Percentiles rank a stretch among this genome's conserved stretches.
Conservation (phyloP, 306 rosid species). For the Vigna hirtella region DNA sequence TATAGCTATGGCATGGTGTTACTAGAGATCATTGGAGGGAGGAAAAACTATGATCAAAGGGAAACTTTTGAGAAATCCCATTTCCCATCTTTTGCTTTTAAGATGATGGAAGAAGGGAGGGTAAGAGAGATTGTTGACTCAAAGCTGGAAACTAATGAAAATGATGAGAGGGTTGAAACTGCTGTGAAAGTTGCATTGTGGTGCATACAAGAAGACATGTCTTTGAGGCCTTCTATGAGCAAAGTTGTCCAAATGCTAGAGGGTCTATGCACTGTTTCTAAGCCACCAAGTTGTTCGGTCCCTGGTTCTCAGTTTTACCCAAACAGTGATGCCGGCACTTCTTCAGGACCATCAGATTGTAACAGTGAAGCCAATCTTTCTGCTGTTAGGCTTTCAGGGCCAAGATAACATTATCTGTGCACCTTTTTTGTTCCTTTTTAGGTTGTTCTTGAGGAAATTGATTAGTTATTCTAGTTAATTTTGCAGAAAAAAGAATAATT, state of each 20-base stretch:
- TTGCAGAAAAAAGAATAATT: background rate
- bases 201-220: constrained; percentile 49
- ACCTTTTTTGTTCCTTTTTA: background rate
- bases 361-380: constrained; percentile 12
- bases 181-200: constrained; percentile 44
- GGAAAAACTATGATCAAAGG: constrained; percentile 37
- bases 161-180: constrained; percentile 36
- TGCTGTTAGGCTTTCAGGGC: constrained; percentile 45
- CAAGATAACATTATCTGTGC: constrained; percentile 31
- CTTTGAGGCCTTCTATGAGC: constrained; percentile 43
- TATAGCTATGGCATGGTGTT: constrained; percentile 47
- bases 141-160: constrained; percentile 31
- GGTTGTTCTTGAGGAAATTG: background rate
- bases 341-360: constrained; percentile 40
- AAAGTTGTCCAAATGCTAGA: constrained; percentile 50
- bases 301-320: constrained; percentile 27
- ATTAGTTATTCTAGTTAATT: background rate
- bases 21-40: constrained; percentile 50
- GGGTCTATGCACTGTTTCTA: constrained; percentile 44
- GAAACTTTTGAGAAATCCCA: constrained; percentile 35
- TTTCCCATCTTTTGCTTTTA: constrained; percentile 45
- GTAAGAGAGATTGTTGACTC: constrained; percentile 41
- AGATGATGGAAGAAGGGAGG: constrained; percentile 48
- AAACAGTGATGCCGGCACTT: constrained; percentile 23
- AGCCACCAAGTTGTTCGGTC: constrained; percentile 38